Evolutionary conservation across 768 basidiomycete species (phyloP).

Genomic region (Crepidotus variabilis): DNA sequence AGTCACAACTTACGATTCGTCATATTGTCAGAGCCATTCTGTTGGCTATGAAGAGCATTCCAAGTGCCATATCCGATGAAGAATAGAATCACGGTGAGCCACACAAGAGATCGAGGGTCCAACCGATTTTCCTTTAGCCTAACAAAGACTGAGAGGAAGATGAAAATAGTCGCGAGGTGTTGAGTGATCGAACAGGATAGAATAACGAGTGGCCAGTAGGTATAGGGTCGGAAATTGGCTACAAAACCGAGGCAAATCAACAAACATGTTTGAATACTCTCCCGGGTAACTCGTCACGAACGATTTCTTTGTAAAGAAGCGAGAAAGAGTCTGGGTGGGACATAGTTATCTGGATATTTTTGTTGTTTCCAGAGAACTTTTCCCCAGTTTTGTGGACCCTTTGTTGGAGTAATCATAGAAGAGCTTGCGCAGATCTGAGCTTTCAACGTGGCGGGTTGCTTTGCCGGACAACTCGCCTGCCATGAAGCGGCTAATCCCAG

Average conservation of each 20-base stretch:
- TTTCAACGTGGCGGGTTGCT: neutral
- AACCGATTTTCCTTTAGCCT: constrained; percentile 59
- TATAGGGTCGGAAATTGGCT: constrained; percentile 83
- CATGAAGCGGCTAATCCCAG: neutral
- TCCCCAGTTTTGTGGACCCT: constrained; percentile 43
- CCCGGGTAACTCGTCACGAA: constrained; percentile 32
- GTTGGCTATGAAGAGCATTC: constrained; percentile 46
- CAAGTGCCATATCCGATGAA: constrained; percentile 58
- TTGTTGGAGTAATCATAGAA: neutral
- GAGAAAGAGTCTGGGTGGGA: constrained; percentile 71
- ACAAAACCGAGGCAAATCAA: constrained; percentile 11
- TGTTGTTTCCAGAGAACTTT: constrained; percentile 78
- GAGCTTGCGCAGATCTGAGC: neutral
- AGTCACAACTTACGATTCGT: constrained; percentile 28
- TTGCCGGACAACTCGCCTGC: neutral
- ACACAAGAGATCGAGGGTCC: constrained; percentile 68
- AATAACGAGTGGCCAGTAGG: constrained; percentile 68
- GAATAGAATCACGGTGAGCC: constrained; percentile 58
- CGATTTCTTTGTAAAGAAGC: constrained; percentile 76
- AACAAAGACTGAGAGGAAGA: constrained; percentile 80
- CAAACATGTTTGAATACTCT: constrained; percentile 3
- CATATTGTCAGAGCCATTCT: constrained; percentile 19
- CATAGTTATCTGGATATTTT: constrained; percentile 80
- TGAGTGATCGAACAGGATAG: constrained; percentile 78
- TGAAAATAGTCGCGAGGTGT: constrained; percentile 75